Evolutionary conservation across 805 yeast species (phyloP), one percentile per base, ranked within the genome.

Genomic region (Candida endomychidarum): DNA sequence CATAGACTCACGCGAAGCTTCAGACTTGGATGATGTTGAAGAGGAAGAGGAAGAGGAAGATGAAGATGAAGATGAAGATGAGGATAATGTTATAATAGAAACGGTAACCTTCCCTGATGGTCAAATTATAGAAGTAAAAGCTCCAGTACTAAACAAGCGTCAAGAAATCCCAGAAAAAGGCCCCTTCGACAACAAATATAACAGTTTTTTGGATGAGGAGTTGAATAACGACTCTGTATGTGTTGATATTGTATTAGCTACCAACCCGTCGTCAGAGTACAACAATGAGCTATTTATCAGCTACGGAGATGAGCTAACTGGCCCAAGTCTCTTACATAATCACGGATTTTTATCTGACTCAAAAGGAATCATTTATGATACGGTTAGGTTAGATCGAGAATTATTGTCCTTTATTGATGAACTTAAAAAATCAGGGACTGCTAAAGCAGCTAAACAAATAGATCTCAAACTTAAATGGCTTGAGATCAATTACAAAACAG

Each of bases 201-300:
- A 3, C 45, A 42, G n/a, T 3, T 23, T 16, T 32, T 41, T 34
- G 26, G n/a, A 25, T 24, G 33, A 35, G 10, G 64, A 63, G 27
- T 53, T 68, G 14, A 36, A 58, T 2, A 71, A 68, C 36, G 53
- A 60, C 17, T 51, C 67, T 20, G 62, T 77, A 42, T 81, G 89
- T 47, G 86, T 95, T 50, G 96, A 88, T 50, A 78, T 89, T 10
- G 69, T 77, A 0, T 52, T 82, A 2, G 65, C 69, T 14, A 57
- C 55, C 10, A 54, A 60, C 1, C 76, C 86, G 0, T 37, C 51
- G 1, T 54, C 61, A 23, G 77, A 78, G 6, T 57, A 67, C 9
- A 46, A 51, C 3, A 54, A 49, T 42, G 96, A 91, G 53, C 53
- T 91, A 10, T 86, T 81, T 67, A 89, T 87, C 61, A 80, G 93